Conservation (phyloP, 1,139 yeast genomes). For the Pichia inconspicua region DNA sequence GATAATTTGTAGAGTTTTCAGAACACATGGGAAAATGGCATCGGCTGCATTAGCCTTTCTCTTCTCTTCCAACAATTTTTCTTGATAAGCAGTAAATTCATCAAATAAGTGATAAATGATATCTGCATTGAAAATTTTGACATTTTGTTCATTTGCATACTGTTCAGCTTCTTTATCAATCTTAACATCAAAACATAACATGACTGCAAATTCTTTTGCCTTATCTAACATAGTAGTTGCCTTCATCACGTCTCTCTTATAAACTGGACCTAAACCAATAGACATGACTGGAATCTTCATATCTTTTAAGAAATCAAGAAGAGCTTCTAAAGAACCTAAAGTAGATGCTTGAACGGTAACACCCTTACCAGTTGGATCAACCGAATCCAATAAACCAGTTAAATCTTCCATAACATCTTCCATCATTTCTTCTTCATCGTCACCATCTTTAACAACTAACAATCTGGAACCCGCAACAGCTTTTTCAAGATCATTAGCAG, state of each 20-base stretch:
- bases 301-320: slow-evolving; percentile 91
- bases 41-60: slow-evolving; percentile 81
- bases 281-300: slow-evolving; percentile 99
- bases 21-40: slow-evolving; percentile 92
- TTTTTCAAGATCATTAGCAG: slow-evolving; percentile 94
- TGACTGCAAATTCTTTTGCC: slow-evolving; percentile 91
- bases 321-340: slow-evolving; percentile 94
- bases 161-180: slow-evolving; percentile 97
- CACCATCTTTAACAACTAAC: slow-evolving; percentile 92
- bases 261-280: slow-evolving; percentile 96
- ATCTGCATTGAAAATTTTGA: slow-evolving; percentile 90
- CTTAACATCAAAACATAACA: slow-evolving; percentile 97
- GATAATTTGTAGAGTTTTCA: slow-evolving; percentile 90
- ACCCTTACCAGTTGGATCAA: slow-evolving; percentile 90
- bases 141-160: slow-evolving; percentile 87
- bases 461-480: slow-evolving; percentile 98
- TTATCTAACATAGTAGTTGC: slow-evolving; percentile 94
- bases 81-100: slow-evolving; percentile 87
- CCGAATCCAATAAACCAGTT: slow-evolving; percentile 89
- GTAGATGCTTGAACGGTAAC: slow-evolving; percentile 98
- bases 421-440: slow-evolving; percentile 94
- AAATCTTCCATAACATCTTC: slow-evolving; percentile 99
- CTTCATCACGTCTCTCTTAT: slow-evolving; percentile 95
- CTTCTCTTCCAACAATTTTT: slow-evolving; percentile 77
- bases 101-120: slow-evolving; percentile 95